A percentile compares a stretch with the other conserved stretches of the same genome.
phyloP scores from a whole-genome alignment of 2,329 filamentous ascomycete species.

The Bipolaris cookei region DNA sequence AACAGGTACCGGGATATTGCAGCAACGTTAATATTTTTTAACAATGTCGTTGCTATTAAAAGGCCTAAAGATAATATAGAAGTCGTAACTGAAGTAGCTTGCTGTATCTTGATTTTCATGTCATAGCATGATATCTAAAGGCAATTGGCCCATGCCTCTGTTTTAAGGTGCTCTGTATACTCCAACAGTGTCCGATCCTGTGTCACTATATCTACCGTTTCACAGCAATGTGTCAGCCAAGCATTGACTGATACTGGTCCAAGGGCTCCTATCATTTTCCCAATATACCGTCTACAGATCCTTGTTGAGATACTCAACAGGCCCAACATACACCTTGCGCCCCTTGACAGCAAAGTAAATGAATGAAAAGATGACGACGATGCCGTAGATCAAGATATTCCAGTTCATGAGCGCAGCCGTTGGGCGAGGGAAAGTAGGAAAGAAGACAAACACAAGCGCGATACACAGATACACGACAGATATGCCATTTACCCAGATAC shows the following conservation, averaged over 20 bases:
- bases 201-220: background rate
- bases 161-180: background rate
- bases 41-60: too few species aligned
- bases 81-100: too few species aligned
- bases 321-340: conserved; percentile 49
- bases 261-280: background rate
- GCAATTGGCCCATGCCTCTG: background rate
- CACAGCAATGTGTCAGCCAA: background rate
- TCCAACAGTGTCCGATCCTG: background rate
- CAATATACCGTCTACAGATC: background rate
- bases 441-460: conserved; percentile 55
- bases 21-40: too few species aligned
- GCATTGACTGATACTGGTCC: background rate
- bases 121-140: background rate
- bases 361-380: conserved; percentile 52
- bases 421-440: conserved; percentile 46
- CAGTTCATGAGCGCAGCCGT: conserved; percentile 55
- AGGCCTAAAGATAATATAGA: too few species aligned
- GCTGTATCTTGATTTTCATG: background rate
- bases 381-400: conserved; percentile 55
- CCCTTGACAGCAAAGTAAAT: conserved; percentile 53
- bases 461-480: conserved; percentile 50
- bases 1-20: too few species aligned
- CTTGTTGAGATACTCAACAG: conserved; percentile 36
- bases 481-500: conserved; percentile 53